Evolutionary conservation across 2,329 filamentous ascomycete genomes (phyloP).

Genomic region (Microsporum audouinii): DNA sequence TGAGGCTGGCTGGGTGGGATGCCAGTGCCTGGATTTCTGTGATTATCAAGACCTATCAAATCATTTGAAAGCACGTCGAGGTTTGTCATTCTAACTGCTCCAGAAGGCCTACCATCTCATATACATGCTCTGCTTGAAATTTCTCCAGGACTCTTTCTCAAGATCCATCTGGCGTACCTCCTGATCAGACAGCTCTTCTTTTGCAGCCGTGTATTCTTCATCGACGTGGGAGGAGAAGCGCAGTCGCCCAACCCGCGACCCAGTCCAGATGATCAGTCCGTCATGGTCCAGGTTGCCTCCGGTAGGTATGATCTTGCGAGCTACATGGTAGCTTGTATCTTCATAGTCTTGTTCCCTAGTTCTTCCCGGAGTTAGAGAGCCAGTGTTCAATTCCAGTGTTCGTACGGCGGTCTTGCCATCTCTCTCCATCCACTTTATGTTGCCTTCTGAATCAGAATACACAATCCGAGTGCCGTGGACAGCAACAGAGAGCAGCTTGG

Average conservation of each 20-base stretch:
- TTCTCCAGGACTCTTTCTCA: neutral
- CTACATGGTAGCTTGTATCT: conserved; percentile 45
- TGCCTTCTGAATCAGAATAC: conserved; percentile 71
- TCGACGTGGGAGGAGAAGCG: conserved; percentile 43
- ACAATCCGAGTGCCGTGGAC: conserved; percentile 73
- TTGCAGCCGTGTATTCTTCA: neutral
- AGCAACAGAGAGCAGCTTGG: conserved; percentile 69
- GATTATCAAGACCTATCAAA: neutral
- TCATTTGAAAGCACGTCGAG: neutral
- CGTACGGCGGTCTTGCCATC: conserved; percentile 54
- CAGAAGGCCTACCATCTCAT: neutral
- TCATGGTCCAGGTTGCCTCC: conserved; percentile 38
- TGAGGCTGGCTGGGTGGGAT: neutral
- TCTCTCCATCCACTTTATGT: conserved; percentile 81
- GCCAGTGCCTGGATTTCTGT: neutral
- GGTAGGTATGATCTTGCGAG: conserved; percentile 64
- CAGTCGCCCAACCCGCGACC: conserved; percentile 66
- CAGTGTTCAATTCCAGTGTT: conserved; percentile 45
- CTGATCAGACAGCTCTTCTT: neutral
- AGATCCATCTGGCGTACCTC: neutral
- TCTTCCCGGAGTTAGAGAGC: neutral
- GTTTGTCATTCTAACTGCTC: neutral
- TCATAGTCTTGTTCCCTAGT: conserved; percentile 6
- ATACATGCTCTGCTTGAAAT: neutral
- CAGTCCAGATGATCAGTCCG: conserved; percentile 77